Evolutionary conservation across 2,329 filamentous ascomycete species (phyloP).

Genomic region (Ceratocystis papillata): DNA sequence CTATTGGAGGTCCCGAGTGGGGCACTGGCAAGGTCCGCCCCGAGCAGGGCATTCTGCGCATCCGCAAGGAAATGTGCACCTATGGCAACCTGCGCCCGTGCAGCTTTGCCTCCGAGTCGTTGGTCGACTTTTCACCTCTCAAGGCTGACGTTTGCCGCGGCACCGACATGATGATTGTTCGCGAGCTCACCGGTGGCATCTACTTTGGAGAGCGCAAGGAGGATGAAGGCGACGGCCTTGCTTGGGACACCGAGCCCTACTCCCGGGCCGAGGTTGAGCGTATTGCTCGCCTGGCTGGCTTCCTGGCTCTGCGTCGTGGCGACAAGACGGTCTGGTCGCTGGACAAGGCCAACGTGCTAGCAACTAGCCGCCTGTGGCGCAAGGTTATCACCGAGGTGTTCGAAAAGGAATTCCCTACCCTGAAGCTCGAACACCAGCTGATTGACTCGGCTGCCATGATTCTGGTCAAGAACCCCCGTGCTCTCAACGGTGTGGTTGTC

Average conservation of each 20-base stretch:
- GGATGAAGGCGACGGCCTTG: conserved; percentile 60
- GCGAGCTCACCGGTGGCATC: conserved; percentile 84
- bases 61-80: conserved; percentile 86
- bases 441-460: conserved; percentile 97
- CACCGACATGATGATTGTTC: conserved; percentile 84
- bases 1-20: conserved; percentile 96
- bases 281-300: conserved; percentile 68
- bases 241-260: conserved; percentile 81
- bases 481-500: conserved; percentile 80
- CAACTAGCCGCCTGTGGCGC: conserved; percentile 80
- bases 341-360: conserved; percentile 95
- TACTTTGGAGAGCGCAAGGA: conserved; percentile 90
- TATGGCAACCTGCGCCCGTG: conserved; percentile 94
- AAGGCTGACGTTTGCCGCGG: conserved; percentile 76
- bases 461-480: conserved; percentile 85
- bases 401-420: conserved; percentile 75
- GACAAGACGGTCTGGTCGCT: conserved; percentile 65
- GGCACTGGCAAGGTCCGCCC: conserved; percentile 78
- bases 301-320: conserved; percentile 64
- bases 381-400: conserved; percentile 78
- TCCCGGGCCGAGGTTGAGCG: conserved; percentile 76
- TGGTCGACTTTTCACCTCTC: conserved; percentile 75
- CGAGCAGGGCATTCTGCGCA: conserved; percentile 79
- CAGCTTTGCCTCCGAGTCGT: conserved; percentile 81
- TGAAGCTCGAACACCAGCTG: conserved; percentile 76